Evolutionary conservation across 2,329 filamentous ascomycete genomes (phyloP), one percentile per base, ranked within the genome.

Genomic region (Penicillium sclerotigenum): DNA sequence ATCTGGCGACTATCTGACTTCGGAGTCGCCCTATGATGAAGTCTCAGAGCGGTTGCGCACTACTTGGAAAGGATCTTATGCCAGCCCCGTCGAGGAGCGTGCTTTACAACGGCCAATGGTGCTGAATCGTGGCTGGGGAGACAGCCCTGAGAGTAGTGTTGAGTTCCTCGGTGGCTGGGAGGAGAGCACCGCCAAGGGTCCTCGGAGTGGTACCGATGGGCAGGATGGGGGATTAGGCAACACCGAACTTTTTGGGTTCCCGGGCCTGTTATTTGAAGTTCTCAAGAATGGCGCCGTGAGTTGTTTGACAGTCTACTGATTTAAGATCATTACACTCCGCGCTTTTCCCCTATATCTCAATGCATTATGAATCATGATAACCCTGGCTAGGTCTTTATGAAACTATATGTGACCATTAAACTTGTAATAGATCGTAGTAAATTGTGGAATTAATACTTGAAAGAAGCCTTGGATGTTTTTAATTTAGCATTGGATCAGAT

Each of bases 181-280:
- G 72, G 91, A 94, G 65, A 87, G 84, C 62, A 78, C 66, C 65
- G 78, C 66, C 67, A 75, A 63, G 69, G 76, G 69, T 67, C 71
- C 61, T 66, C 69, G 75, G 79, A 66, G 73, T 73, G 68, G 65
- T 75, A 62, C 74, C 73, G 65, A 66, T 54, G 65, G 60, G 29
- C 76, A 76, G 14, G 77, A 81, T 64, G 71, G 84, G 75, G 76
- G 82, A 74, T 72, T 87, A 58, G 85, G 84, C 20, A 88, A 87
- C 54, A 96, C 92, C 16, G 93, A 92, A 59, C 75, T 99, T 28
- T 97, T 91, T 76, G 92, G 93, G 1, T 97, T 97, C 68, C 93
- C 94, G 0, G 93, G 94, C 0, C 77, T 97, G 73, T 85, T 97
- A 45, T 97, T 99, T 77, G 94, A 99, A 76, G 93, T 99, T 28